These are phyloP conservation scores for Dalechampia spathulata DNA, from an alignment of 441 rosid species.

Conservation along the genomic window DNA sequence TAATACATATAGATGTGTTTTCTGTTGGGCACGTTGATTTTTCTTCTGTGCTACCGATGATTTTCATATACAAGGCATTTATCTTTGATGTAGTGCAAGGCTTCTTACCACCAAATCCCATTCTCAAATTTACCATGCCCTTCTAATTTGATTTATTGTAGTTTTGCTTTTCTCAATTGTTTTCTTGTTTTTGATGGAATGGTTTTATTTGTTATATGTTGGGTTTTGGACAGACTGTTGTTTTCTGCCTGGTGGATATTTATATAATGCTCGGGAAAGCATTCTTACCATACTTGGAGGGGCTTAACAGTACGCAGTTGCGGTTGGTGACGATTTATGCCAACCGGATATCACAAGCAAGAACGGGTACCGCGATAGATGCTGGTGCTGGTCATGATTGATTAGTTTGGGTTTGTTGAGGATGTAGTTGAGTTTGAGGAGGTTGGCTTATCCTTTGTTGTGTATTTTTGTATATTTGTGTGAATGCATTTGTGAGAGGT, in stretches of 20 bases:
- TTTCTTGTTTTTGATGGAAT: not conserved
- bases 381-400: constrained; percentile 39
- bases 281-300: constrained; percentile 89
- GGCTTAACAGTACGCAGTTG: constrained; percentile 85
- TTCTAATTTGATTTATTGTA: too few relatives aligned
- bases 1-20: constrained; percentile 16
- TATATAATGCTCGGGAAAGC: constrained; percentile 97
- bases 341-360: constrained; percentile 92
- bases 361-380: constrained; percentile 68
- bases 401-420: constrained; percentile 16
- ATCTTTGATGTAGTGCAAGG: too few relatives aligned
- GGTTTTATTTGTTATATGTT: not conserved
- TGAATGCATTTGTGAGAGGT: constrained; percentile 29
- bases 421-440: constrained; percentile 9
- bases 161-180: not conserved
- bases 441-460: constrained; percentile 24
- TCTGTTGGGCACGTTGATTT: not conserved
- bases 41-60: not conserved
- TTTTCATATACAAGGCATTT: too few relatives aligned
- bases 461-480: constrained; percentile 49
- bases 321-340: constrained; percentile 94
- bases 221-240: constrained; percentile 64
- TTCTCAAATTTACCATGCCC: too few relatives aligned
- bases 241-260: constrained; percentile 96
- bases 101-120: too few relatives aligned